phyloP scores from a whole-genome alignment of 2,329 filamentous ascomycete genomes.

The Gyromitra esculenta region DNA sequence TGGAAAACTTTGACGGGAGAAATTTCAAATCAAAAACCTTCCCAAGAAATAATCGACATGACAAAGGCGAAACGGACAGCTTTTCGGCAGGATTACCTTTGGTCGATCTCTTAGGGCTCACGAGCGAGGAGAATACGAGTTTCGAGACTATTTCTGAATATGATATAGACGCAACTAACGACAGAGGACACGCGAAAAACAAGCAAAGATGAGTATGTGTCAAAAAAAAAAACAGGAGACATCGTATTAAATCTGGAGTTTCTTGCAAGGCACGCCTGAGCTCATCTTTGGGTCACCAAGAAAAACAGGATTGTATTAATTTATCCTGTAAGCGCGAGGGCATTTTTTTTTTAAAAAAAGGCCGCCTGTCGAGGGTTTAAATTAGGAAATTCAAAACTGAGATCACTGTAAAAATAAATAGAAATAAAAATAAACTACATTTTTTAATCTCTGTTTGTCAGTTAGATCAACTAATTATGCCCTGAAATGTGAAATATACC shows the following conservation, averaged over 20 bases:
- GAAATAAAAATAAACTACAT: not conserved
- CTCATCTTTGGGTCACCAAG: not conserved
- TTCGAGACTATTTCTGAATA: conserved; percentile 10
- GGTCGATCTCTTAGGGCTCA: conserved; percentile 34
- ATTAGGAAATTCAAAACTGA: not conserved
- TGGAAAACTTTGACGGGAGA: conserved; percentile 12
- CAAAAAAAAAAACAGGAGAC: not conserved
- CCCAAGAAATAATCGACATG: conserved; percentile 35
- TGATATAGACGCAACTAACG: not conserved
- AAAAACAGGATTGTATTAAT: not conserved
- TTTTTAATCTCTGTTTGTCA: not conserved
- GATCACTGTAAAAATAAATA: not conserved
- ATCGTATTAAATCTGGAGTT: too few relatives aligned
- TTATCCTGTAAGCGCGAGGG: not conserved
- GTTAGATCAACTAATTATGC: not conserved
- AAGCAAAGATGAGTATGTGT: not conserved
- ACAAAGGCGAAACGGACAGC: conserved; percentile 6
- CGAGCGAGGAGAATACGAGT: conserved; percentile 33
- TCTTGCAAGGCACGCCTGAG: not conserved
- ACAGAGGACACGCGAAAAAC: not conserved
- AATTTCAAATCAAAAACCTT: conserved; percentile 45
- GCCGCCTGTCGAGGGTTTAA: not conserved
- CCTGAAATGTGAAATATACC: too few relatives aligned
- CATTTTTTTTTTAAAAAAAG: not conserved
- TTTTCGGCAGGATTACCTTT: conserved; percentile 5